A percentile compares a stretch with the other conserved stretches of the same genome.
Evolutionary conservation across 2,329 filamentous ascomycete species (phyloP).

Genomic region (Dendryphion nanum): DNA sequence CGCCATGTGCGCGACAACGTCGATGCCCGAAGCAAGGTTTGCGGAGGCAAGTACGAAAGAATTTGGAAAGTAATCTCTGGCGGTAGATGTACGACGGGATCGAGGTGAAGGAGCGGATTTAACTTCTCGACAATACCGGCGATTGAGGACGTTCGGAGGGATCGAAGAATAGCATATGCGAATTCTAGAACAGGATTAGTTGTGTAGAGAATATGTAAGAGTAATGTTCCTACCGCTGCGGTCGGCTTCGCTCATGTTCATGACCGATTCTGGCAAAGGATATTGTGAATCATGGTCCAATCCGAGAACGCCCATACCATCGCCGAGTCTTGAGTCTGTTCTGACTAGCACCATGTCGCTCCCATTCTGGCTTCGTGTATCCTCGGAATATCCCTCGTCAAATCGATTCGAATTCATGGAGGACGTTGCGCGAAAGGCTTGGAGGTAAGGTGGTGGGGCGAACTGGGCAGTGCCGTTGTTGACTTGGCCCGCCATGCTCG

Average conservation of each 20-base stretch:
- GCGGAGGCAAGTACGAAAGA: constrained; percentile 78
- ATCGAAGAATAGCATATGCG: constrained; percentile 73
- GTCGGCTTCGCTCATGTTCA: constrained; percentile 53
- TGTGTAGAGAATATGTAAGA: neutral
- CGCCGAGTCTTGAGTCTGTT: constrained; percentile 32
- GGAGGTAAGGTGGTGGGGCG: constrained; percentile 32
- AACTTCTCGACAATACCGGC: constrained; percentile 77
- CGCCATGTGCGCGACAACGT: constrained; percentile 81
- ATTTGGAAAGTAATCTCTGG: constrained; percentile 89
- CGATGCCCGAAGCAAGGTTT: constrained; percentile 76
- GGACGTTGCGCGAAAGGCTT: constrained; percentile 34
- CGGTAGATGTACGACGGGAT: constrained; percentile 82
- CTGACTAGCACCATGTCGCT: constrained; percentile 41
- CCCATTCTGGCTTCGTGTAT: constrained; percentile 54
- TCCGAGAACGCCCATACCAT: constrained; percentile 37
- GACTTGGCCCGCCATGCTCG: constrained; percentile 31
- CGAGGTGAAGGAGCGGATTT: constrained; percentile 83
- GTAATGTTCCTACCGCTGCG: constrained; percentile 48
- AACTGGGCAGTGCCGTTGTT: constrained; percentile 23
- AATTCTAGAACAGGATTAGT: no score
- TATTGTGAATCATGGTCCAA: constrained; percentile 27
- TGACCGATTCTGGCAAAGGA: constrained; percentile 55
- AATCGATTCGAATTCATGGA: constrained; percentile 47
- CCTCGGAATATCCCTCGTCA: constrained; percentile 87
- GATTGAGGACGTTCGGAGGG: constrained; percentile 76